Percentiles rank a stretch among this genome's conserved stretches.
These are phyloP conservation scores for Elasticomyces elasticus DNA, from an alignment of 495 filamentous ascomycete species.

Conservation along the genomic window DNA sequence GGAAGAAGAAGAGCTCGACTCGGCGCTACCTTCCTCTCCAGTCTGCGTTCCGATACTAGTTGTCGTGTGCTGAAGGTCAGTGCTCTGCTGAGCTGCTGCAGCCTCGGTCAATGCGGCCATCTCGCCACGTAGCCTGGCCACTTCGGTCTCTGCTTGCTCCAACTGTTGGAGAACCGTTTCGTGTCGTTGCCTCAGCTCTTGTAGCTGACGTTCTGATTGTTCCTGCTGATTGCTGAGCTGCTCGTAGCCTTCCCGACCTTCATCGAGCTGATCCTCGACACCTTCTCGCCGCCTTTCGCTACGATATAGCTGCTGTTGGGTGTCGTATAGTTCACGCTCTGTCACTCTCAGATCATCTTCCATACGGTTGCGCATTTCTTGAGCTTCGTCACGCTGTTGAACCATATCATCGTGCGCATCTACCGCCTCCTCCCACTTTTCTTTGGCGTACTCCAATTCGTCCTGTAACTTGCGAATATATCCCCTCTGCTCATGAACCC, in stretches of 20 bases:
- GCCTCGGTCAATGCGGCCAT: background rate
- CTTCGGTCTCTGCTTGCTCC: background rate
- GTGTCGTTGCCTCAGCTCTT: background rate
- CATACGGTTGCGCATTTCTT: background rate
- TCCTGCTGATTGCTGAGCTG: background rate
- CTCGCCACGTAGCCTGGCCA: background rate
- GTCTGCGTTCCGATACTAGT: too few species aligned
- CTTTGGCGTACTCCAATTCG: background rate
- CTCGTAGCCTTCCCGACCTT: background rate
- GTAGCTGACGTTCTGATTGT: background rate
- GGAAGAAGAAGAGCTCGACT: too few species aligned
- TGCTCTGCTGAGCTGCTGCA: background rate
- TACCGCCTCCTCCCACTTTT: background rate
- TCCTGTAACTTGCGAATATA: background rate
- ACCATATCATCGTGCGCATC: background rate
- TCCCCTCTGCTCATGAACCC: background rate
- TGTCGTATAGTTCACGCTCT: too few species aligned
- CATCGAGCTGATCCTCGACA: background rate
- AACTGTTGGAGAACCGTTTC: background rate
- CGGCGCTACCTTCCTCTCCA: too few species aligned
- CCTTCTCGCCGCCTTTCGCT: too few species aligned
- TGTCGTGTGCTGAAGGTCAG: background rate
- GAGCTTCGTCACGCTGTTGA: background rate
- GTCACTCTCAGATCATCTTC: too few species aligned
- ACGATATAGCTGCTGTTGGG: too few species aligned